Conservation (phyloP, 768 basidiomycete species). For the Leccinellum albellum region DNA sequence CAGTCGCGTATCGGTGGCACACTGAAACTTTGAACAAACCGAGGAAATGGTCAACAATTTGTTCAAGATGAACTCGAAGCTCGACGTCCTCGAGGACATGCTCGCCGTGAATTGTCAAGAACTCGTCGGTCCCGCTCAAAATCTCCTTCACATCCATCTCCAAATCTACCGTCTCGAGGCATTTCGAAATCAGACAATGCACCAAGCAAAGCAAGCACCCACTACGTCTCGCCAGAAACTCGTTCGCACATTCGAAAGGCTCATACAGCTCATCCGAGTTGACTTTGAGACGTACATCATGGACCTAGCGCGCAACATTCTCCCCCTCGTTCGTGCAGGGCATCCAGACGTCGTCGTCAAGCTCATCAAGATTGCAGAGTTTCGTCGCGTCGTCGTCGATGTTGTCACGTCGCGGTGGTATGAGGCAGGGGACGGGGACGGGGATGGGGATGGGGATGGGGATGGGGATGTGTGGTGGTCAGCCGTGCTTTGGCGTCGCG, state of each 20-base stretch:
- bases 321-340: conserved; percentile 75
- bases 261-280: conserved; percentile 73
- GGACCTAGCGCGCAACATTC: conserved; percentile 70
- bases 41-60: conserved; percentile 95
- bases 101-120: conserved; percentile 70
- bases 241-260: conserved; percentile 76
- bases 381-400: conserved; percentile 23
- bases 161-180: conserved; percentile 89
- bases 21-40: conserved; percentile 91
- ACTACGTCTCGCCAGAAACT: conserved; percentile 64
- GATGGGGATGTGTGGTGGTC: no score
- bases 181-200: conserved; percentile 93
- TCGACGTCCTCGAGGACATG: conserved; percentile 75
- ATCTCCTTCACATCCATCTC: conserved; percentile 86
- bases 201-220: conserved; percentile 84
- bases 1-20: conserved; percentile 91
- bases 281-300: conserved; percentile 85
- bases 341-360: conserved; percentile 86
- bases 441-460: no score
- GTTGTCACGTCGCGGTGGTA: no score
- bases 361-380: conserved; percentile 88
- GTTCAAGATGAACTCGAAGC: conserved; percentile 84
- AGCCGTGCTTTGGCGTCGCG: no score
- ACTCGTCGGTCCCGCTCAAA: conserved; percentile 79
- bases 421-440: no score